Base-by-base conservation (phyloP, 164 flowering plant genomes). In the Hamamelis virginiana region DNA sequence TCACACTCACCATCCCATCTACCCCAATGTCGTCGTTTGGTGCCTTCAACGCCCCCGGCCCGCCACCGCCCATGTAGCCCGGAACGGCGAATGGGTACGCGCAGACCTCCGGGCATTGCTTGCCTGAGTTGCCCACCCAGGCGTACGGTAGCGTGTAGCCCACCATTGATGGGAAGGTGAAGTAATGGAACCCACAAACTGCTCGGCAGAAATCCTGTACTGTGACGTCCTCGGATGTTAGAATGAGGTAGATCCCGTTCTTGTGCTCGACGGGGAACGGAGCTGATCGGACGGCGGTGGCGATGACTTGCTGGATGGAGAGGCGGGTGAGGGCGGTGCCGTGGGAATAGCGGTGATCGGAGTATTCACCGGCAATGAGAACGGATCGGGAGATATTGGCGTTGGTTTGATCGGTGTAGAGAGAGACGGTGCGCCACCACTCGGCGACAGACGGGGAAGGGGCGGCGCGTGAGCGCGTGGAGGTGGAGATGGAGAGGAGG, bases 1-100 rank as follows among this genome's bases (percentile, higher is more conserved):
- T 91, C 64, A 95, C 97, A 64, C 97, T 94, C 62, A 92, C 79
- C 98, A 94, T 94, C 18, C 98, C 98, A 61, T 94, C 98, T 44
- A 91, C 75, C 1, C 90, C 98, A 14, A 84, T 81, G 65, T 92
- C 96, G 22, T 80, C 78, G 65, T 91, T 94, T 3, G 98, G 98
- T 47, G 98, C 81, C 25, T 51, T 12, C 21, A 94, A 73, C 1
- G 91, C 80, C 33, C 65, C 74, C 0, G 81, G 72, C 1, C 89
- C 90, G 1, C 86, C 81, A 0, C 89, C 90, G 16, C 68, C 83
- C 92, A 91, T 89, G 82, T 91, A 94, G 4, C 72, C 81, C 11
- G 98, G 98, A 0, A 92, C 62, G 1, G 90, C 89, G 58, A 86
- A 88, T 11, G 92, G 89, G 70, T 84, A 86, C 1, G 89, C 85